Conservation (phyloP, 805 yeast species). For the Metschnikowia cubensis region DNA sequence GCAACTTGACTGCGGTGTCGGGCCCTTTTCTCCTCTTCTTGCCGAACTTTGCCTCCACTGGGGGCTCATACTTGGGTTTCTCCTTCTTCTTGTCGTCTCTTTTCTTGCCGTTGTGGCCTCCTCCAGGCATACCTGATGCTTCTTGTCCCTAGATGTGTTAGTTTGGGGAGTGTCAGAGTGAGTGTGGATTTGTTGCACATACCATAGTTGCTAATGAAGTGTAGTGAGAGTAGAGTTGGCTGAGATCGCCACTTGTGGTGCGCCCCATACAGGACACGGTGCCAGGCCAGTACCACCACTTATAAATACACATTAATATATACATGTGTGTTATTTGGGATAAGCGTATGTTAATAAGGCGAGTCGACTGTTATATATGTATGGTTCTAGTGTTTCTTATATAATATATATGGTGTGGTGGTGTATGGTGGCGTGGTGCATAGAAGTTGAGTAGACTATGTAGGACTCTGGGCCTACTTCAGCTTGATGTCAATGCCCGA, state of each 20-base stretch:
- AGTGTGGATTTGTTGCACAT: neutral
- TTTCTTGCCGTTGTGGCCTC: constrained; percentile 41
- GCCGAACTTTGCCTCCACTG: constrained; percentile 91
- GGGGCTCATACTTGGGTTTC: constrained; percentile 98
- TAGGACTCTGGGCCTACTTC: constrained; percentile 3
- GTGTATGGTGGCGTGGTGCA: too few species aligned
- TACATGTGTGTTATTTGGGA: too few species aligned
- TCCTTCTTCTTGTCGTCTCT: constrained; percentile 66
- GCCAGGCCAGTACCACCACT: neutral
- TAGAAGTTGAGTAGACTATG: too few species aligned
- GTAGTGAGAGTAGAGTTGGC: constrained; percentile 3
- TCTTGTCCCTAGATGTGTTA: constrained; percentile 46
- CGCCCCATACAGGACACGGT: constrained; percentile 1
- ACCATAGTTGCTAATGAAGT: constrained; percentile 10
- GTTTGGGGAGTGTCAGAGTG: neutral
- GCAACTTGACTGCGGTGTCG: constrained; percentile 78
- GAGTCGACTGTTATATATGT: too few species aligned
- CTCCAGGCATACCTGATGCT: constrained; percentile 53
- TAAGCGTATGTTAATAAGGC: too few species aligned
- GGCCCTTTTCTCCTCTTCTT: constrained; percentile 93
- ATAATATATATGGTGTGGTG: too few species aligned
- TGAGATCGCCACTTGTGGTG: constrained; percentile 16
- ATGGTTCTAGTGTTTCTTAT: too few species aligned
- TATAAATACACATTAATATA: neutral
- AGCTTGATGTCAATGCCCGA: constrained; percentile 25